Evolutionary conservation across 2,329 filamentous ascomycete genomes (phyloP).

Genomic region (Drechslerella coelobrocha): DNA sequence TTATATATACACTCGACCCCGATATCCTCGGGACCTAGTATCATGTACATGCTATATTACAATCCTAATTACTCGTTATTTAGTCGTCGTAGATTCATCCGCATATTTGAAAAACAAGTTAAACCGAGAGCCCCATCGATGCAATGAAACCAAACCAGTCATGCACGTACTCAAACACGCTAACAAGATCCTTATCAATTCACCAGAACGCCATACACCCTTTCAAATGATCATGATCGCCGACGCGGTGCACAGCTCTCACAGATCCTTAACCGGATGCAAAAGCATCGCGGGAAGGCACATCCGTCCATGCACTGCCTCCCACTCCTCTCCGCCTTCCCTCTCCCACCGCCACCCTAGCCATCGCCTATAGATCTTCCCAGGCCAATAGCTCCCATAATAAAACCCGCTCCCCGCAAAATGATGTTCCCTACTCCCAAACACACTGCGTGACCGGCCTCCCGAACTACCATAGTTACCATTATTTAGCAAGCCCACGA

Average conservation of each 20-base stretch:
- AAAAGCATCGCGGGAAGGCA: constrained; percentile 87
- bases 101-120: too few relatives aligned
- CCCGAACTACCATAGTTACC: constrained; percentile 76
- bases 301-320: constrained; percentile 71
- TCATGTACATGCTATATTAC: too few relatives aligned
- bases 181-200: not conserved
- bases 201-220: constrained; percentile 7
- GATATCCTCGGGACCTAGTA: too few relatives aligned
- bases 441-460: constrained; percentile 74
- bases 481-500: constrained; percentile 80
- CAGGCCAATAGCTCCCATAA: constrained; percentile 82
- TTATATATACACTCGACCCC: too few relatives aligned
- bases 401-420: constrained; percentile 88
- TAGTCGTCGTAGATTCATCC: too few relatives aligned
- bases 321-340: constrained; percentile 68
- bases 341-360: constrained; percentile 65
- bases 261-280: constrained; percentile 78
- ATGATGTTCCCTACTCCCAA: constrained; percentile 87
- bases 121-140: too few relatives aligned
- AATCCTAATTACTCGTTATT: too few relatives aligned
- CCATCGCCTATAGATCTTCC: constrained; percentile 84
- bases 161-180: too few relatives aligned
- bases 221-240: too few relatives aligned
- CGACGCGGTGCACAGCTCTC: too few relatives aligned
- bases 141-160: too few relatives aligned